Percentiles rank a stretch among this genome's conserved stretches.
Evolutionary conservation across 495 filamentous ascomycete genomes (phyloP).

Genomic region (Neurospora africana): DNA sequence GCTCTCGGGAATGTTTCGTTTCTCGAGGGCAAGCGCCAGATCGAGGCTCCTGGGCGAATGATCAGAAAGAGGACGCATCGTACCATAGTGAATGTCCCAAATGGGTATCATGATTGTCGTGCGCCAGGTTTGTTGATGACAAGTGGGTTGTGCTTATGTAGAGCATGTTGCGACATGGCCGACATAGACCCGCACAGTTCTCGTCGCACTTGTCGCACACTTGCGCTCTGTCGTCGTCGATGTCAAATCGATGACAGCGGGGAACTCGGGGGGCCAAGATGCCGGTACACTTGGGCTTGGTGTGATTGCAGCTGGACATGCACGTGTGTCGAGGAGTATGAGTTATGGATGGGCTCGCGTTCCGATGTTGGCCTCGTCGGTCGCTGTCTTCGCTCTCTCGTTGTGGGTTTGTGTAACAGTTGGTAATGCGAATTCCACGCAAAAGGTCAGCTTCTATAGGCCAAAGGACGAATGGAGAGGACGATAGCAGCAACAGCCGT

Average conservation of each 20-base stretch:
- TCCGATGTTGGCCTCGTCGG: not conserved
- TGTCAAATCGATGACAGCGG: not conserved
- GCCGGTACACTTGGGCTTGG: not conserved
- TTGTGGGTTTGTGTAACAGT: not conserved
- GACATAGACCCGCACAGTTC: not conserved
- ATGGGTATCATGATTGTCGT: not conserved
- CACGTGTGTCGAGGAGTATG: not conserved
- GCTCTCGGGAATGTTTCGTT: not conserved
- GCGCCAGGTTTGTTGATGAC: not conserved
- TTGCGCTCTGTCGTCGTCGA: not conserved
- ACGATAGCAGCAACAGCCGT: not conserved
- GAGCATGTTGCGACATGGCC: not conserved
- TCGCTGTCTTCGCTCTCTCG: not conserved
- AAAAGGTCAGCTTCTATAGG: not conserved
- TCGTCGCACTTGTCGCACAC: not conserved
- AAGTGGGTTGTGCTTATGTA: not conserved
- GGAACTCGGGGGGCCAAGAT: not conserved
- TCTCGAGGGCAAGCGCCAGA: not conserved
- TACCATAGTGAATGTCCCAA: not conserved
- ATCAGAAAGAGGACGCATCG: not conserved
- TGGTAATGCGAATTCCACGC: not conserved
- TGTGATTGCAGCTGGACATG: not conserved
- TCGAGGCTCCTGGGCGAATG: not conserved
- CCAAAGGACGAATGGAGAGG: not conserved
- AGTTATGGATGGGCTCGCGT: not conserved